Percentiles rank a stretch among this genome's conserved stretches.
phyloP scores from a whole-genome alignment of 2,329 filamentous ascomycete genomes.

The Xylaria sp. region DNA sequence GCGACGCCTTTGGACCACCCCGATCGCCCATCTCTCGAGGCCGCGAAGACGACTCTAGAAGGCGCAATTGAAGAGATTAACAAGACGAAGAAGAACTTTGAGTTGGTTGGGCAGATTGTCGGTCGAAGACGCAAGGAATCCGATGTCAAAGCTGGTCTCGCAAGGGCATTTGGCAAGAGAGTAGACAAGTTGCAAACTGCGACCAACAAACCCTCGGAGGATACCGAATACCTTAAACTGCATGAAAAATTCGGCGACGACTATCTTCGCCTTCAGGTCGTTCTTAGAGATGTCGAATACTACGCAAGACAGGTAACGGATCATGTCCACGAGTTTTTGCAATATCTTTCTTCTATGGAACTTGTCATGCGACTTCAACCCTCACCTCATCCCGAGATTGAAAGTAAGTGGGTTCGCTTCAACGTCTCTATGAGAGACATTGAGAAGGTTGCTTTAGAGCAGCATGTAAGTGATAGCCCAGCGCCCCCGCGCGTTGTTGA shows the following conservation, averaged over 20 bases:
- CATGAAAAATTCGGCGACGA: slow-evolving; percentile 91
- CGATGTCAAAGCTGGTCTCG: slow-evolving; percentile 83
- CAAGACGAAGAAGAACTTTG: slow-evolving; percentile 92
- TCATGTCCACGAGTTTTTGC: slow-evolving; percentile 84
- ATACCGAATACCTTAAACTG: slow-evolving; percentile 81
- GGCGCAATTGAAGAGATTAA: slow-evolving; percentile 87
- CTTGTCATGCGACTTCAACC: slow-evolving; percentile 78
- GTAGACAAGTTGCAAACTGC: slow-evolving; percentile 83
- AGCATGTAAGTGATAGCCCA: slow-evolving; percentile 71
- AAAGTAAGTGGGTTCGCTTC: slow-evolving; percentile 94
- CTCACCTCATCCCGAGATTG: slow-evolving; percentile 81
- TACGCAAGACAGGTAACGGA: slow-evolving; percentile 84
- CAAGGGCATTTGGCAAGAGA: slow-evolving; percentile 88
- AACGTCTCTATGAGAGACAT: slow-evolving; percentile 88
- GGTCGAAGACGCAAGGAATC: slow-evolving; percentile 87
- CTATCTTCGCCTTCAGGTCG: slow-evolving; percentile 90
- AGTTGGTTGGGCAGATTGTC: slow-evolving; percentile 90
- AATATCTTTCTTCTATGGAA: slow-evolving; percentile 84
- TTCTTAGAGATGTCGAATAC: slow-evolving; percentile 91
- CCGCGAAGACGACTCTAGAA: slow-evolving; percentile 64
- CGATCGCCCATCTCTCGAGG: slow-evolving; percentile 73
- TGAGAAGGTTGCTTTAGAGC: slow-evolving; percentile 81
- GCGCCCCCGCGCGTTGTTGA: background rate
- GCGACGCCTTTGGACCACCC: slow-evolving; percentile 85
- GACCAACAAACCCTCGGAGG: slow-evolving; percentile 71